These are phyloP conservation scores for Coemansia sp. DNA, from an alignment of 192 early-diverging fungal genomes.

Conservation along the genomic window DNA sequence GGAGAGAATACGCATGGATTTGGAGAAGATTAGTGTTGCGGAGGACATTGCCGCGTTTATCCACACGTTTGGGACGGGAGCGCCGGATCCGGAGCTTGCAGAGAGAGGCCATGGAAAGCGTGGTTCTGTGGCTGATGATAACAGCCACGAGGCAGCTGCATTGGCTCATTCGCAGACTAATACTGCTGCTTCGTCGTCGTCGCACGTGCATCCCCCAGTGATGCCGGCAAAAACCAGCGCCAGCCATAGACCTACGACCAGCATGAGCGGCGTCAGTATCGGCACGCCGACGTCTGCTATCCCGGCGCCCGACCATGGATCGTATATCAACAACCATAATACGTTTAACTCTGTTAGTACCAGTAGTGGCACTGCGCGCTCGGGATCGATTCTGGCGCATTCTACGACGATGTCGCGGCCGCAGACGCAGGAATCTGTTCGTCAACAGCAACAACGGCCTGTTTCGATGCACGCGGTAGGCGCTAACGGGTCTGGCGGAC, in stretches of 20 bases:
- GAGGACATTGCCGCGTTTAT: constrained; percentile 68
- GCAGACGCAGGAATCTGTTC: constrained; percentile 28
- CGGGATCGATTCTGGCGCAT: constrained; percentile 19
- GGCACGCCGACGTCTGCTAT: constrained; percentile 11
- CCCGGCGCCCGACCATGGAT: constrained; percentile 14
- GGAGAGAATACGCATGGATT: constrained; percentile 65
- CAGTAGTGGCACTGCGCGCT: constrained; percentile 24
- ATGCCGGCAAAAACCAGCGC: too few relatives aligned
- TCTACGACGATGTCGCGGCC: constrained; percentile 12
- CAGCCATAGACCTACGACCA: neutral
- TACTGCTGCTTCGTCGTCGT: too few relatives aligned
- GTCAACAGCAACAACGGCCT: constrained; percentile 25
- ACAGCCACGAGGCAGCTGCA: constrained; percentile 1
- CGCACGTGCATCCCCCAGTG: too few relatives aligned
- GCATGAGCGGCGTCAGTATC: constrained; percentile 1
- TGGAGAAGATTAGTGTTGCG: constrained; percentile 65
- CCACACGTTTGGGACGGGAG: constrained; percentile 62
- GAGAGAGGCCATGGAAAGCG: too few relatives aligned
- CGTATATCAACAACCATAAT: constrained; percentile 11
- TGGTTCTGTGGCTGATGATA: neutral
- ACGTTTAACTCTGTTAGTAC: constrained; percentile 23
- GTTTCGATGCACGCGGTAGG: constrained; percentile 30
- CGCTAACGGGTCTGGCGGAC: neutral
- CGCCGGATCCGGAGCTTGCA: constrained; percentile 34
- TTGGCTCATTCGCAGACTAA: too few relatives aligned